Evolutionary conservation across 306 rosid species (phyloP).

Genomic region (Prunus campanulata): DNA sequence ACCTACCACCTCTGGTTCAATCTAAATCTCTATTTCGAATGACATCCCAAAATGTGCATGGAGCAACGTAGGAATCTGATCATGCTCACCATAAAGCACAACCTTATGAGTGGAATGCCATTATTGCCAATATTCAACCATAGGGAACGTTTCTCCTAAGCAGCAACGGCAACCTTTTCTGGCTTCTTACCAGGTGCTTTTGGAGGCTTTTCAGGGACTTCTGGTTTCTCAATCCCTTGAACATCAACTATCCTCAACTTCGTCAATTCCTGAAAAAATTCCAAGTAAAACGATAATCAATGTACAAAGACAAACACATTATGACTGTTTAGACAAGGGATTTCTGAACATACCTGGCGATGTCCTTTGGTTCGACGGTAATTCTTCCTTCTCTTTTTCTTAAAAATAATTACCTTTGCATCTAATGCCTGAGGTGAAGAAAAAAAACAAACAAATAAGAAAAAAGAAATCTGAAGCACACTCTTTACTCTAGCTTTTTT

Average conservation of each 20-base stretch:
- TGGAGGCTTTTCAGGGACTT: conserved; percentile 42
- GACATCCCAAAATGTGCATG: conserved; percentile 22
- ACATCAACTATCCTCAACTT: conserved; percentile 88
- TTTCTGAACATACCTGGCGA: conserved; percentile 64
- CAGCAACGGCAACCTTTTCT: conserved; percentile 62
- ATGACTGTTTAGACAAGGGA: neutral
- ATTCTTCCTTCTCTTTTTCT: conserved; percentile 96
- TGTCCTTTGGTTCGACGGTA: conserved; percentile 86
- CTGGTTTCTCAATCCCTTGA: conserved; percentile 80
- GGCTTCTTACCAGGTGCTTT: conserved; percentile 51
- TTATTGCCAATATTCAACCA: neutral
- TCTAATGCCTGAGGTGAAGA: conserved; percentile 66
- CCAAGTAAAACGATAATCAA: conserved; percentile 17
- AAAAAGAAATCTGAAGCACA: neutral
- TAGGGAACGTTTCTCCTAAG: conserved; percentile 28
- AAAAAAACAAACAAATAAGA: neutral
- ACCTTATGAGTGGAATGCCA: conserved; percentile 11
- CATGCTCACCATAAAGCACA: conserved; percentile 6
- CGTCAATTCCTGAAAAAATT: conserved; percentile 66
- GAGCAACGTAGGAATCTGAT: conserved; percentile 11
- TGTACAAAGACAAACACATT: conserved; percentile 8
- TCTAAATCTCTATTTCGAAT: conserved; percentile 9
- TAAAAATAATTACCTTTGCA: conserved; percentile 78
- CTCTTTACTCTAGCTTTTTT: neutral
- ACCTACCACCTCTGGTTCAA: neutral